A percentile compares a stretch with the other conserved stretches of the same genome.
These are phyloP conservation scores for Cairneyella variabilis DNA, from an alignment of 495 filamentous ascomycete species.

Conservation along the genomic window DNA sequence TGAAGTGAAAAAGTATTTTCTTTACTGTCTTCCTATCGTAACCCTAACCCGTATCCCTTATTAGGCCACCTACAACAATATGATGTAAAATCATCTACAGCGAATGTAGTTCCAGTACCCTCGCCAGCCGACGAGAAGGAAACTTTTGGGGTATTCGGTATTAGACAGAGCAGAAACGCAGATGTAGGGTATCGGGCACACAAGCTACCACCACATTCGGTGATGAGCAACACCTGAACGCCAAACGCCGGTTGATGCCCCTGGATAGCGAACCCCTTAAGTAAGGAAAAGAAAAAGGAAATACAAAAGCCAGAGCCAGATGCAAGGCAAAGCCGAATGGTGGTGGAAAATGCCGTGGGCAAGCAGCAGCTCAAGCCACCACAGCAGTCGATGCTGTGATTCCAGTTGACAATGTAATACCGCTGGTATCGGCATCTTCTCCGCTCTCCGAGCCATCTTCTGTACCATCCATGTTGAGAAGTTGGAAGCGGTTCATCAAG, in stretches of 20 bases:
- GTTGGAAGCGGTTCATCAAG: constrained; percentile 59
- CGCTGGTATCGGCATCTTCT: constrained; percentile 17
- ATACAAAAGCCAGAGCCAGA: background rate
- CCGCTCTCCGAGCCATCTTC: constrained; percentile 25
- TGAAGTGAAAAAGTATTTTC: no score
- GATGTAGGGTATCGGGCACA: constrained; percentile 15
- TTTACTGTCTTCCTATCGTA: no score
- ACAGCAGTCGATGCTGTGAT: constrained; percentile 11
- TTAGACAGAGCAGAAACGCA: background rate
- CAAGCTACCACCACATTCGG: background rate
- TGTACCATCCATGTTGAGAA: constrained; percentile 52
- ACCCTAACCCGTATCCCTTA: no score
- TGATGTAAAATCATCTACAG: no score
- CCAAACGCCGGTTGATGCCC: background rate
- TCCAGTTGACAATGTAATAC: constrained; percentile 10
- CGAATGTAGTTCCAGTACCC: no score
- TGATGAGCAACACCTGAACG: constrained; percentile 9
- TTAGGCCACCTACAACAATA: no score
- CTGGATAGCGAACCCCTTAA: background rate
- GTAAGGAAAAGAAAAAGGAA: no score
- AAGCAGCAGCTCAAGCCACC: constrained; percentile 9
- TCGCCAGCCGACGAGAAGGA: no score
- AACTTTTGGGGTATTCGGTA: constrained; percentile 14
- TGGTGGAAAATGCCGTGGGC: background rate
- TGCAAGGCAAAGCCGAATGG: background rate